Conservation (phyloP, 805 yeast genomes). For the Candida orba region DNA sequence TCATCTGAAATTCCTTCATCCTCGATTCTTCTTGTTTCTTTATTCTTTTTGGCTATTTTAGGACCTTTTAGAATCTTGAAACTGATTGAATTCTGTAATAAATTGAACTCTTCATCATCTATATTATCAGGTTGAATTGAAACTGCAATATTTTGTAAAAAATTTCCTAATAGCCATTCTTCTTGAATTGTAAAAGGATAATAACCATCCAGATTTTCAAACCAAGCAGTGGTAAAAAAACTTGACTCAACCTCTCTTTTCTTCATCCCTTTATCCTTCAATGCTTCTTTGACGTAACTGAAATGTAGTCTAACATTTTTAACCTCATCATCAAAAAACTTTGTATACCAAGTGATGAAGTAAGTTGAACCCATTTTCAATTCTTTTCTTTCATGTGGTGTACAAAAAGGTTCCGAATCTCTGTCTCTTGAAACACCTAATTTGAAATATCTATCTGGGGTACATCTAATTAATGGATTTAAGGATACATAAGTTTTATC, state of each 20-base stretch:
- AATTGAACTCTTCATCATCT: conserved; percentile 58
- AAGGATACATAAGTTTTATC: conserved; percentile 65
- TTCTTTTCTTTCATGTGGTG: conserved; percentile 57
- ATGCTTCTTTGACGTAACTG: conserved; percentile 53
- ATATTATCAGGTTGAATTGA: conserved; percentile 69
- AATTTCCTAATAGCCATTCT: conserved; percentile 56
- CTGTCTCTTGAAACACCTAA: conserved; percentile 54
- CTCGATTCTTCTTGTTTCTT: conserved; percentile 35
- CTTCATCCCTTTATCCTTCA: conserved; percentile 51
- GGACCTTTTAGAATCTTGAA: conserved; percentile 36
- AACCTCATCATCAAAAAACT: conserved; percentile 49
- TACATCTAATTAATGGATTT: conserved; percentile 79
- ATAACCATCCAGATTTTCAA: conserved; percentile 52
- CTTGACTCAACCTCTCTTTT: conserved; percentile 36
- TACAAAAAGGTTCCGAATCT: conserved; percentile 75
- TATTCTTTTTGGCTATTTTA: conserved; percentile 33
- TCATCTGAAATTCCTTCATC: conserved; percentile 39
- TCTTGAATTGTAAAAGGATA: conserved; percentile 53
- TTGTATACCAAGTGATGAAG: conserved; percentile 77
- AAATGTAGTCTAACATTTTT: conserved; percentile 60
- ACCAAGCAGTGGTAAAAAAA: conserved; percentile 70
- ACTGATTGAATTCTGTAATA: conserved; percentile 43
- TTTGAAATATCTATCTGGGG: conserved; percentile 64
- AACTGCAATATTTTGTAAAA: conserved; percentile 49
- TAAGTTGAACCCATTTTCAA: conserved; percentile 57